Evolutionary conservation across 1,139 yeast species (phyloP).

Genomic region (Magnusiomyces magnusii): DNA sequence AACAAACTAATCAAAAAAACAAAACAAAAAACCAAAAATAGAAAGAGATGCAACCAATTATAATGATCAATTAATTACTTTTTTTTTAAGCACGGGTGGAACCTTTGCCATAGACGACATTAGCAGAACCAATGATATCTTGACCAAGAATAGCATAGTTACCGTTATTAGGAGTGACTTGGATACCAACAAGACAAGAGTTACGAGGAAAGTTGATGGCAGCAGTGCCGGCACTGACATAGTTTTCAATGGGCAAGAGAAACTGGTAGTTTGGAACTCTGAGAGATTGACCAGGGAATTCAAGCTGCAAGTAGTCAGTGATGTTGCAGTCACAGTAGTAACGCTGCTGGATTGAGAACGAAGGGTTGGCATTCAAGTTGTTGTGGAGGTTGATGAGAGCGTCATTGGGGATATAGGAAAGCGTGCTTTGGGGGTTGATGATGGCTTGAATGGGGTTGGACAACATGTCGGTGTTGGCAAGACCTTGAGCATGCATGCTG

Average conservation of each 20-base stretch:
- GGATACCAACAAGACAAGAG: slow-evolving; percentile 34
- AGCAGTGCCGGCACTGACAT: slow-evolving; percentile 30
- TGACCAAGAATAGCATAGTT: slow-evolving; percentile 40
- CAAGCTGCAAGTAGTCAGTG: slow-evolving; percentile 35
- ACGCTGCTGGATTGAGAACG: slow-evolving; percentile 32
- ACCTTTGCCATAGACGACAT: slow-evolving; percentile 50
- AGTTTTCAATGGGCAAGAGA: slow-evolving; percentile 32
- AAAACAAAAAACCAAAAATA: no score
- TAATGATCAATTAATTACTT: no score
- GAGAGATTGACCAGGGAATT: slow-evolving; percentile 43
- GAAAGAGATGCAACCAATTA: no score
- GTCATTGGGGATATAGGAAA: slow-evolving; percentile 45
- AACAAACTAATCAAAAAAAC: no score
- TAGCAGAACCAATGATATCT: slow-evolving; percentile 46
- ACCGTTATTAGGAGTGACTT: slow-evolving; percentile 26
- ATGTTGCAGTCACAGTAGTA: slow-evolving; percentile 36
- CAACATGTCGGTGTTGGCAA: slow-evolving; percentile 33
- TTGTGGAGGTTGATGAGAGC: slow-evolving; percentile 32
- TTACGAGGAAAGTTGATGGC: slow-evolving; percentile 32
- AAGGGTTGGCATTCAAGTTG: slow-evolving; percentile 34
- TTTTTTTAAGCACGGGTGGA: slow-evolving; percentile 38
- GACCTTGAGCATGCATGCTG: slow-evolving; percentile 32
- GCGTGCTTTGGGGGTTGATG: slow-evolving; percentile 63
- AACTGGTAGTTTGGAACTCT: slow-evolving; percentile 42
- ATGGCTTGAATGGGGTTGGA: slow-evolving; percentile 38